Base-by-base conservation (phyloP, 2,329 filamentous ascomycete species). In the Pestalotiopsis sp. region DNA sequence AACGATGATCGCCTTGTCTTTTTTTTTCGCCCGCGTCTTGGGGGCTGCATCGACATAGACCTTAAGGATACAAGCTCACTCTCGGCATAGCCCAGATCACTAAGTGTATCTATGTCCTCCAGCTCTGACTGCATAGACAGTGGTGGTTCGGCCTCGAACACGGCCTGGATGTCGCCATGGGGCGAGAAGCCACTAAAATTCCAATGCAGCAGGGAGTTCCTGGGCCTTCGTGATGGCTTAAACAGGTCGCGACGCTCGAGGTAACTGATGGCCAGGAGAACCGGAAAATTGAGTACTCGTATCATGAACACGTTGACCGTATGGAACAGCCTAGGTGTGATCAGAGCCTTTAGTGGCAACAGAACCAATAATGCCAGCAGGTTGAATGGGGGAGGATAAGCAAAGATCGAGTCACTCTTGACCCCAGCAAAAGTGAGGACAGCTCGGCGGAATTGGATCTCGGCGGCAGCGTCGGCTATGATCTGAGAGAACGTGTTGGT, bases 371-470 rank as follows among this genome's bases (percentile, higher is more conserved):
- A 81, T 1, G 91, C 91, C 17, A 90, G 76, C 38, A 93, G 84
- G 72, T 93, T 93, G 78, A 92, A 90, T 0, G 91, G 91, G 0
- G 91, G 90, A 13, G 88, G 86, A 74, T 92, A 92, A 13, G 88
- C 84, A 74, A 92, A 92, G 39, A 93, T 85, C 7, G 90, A 88
- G 73, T 93, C 91, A 57, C 85, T 88, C 77, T 93, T 93, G 71
- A 93, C 91, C 38, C 91, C 90, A 78, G 92, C 90, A 70, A 93
- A 91, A 0, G 91, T 92, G 17, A 92, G 81, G 9, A 93, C 91
- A 1, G 91, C 89, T 57, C 90, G 86, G 5, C 91, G 87, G 76
- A 92, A 93, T 70, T 91, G 88, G 35, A 92, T 89, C 77, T 93
- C 91, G 3, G 90, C 88, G 0, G 87, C 87, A 20, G 90, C 89